These are phyloP conservation scores for Globisporangium uncinulatum DNA, from an alignment of 352 stramenopile species.

Conservation along the genomic window DNA sequence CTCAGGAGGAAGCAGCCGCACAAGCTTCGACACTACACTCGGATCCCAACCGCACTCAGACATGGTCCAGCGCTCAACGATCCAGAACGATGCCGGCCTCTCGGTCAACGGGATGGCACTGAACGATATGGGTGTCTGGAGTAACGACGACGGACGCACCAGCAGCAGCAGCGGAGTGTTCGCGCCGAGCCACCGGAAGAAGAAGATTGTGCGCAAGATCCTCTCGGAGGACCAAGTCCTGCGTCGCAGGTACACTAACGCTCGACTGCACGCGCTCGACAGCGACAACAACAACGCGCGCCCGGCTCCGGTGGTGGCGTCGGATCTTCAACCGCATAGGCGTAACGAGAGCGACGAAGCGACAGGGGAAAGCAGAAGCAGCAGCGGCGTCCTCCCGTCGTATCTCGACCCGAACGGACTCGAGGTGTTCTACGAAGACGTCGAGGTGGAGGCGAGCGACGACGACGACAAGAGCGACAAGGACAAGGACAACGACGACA, in stretches of 20 bases:
- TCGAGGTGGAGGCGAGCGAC: constrained; percentile 20
- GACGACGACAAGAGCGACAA: too few relatives aligned
- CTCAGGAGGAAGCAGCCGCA: too few relatives aligned
- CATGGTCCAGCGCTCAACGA: background rate
- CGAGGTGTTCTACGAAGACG: constrained; percentile 22
- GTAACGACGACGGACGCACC: too few relatives aligned
- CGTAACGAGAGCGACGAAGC: too few relatives aligned
- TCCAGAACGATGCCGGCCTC: background rate
- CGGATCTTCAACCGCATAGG: too few relatives aligned
- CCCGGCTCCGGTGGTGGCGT: too few relatives aligned
- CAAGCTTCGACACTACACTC: too few relatives aligned
- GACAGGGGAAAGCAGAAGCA: too few relatives aligned
- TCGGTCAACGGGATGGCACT: background rate
- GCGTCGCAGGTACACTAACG: constrained; percentile 5
- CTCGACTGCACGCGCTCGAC: background rate
- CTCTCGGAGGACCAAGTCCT: constrained; percentile 28
- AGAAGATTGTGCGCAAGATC: constrained; percentile 34
- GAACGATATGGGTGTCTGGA: too few relatives aligned
- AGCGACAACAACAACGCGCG: constrained; percentile 1
- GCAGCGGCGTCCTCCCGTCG: too few relatives aligned
- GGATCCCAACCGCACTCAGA: too few relatives aligned
- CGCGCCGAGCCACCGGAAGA: constrained; percentile 14
- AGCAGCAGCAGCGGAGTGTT: background rate
- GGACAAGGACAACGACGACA: background rate
- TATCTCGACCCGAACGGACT: constrained; percentile 21